Evolutionary conservation across 2,329 filamentous ascomycete genomes (phyloP), one percentile per base, ranked within the genome.

Genomic region (Simplicillium sp.): DNA sequence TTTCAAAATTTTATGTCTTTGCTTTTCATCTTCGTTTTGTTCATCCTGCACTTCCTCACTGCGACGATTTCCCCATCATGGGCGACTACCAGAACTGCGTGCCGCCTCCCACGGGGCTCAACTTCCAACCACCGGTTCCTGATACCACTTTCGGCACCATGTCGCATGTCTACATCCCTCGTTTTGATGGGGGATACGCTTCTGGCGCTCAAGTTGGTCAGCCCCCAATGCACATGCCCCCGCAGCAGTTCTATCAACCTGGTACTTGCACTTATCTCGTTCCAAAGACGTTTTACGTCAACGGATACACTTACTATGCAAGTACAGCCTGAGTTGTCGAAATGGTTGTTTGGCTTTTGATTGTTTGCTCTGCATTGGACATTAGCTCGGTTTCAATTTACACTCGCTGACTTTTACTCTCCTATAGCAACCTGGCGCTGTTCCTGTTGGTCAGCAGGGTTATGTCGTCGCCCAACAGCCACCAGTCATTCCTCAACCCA

Each of bases 121-220:
- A 74, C 54, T 79, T 73, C 50, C 71, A 79, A 51, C 77, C 76
- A 1, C 75, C 71, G 20, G 72, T 76, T 13, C 73, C 74, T 3
- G 72, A 77, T 48, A 77, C 74, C 13, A 71, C 69, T 34, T 65
- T 68, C 52, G 77, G 76, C 3, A 68, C 73, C 2, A 71, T 73
- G 43, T 52, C 65, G 20, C 74, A 80, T 47, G 65, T 67, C 15
- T 80, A 77, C 48, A 58, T 72, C 39, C 75, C 77, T 46, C 73
- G 72, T 34, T 65, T 62, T 48, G 74, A 77, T 50, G 55, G 51
- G 34, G 54, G 54, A 20, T 38, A 54, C 33, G 46, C 46, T 29
- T 44, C 54, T 46, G 48, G 54, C 50, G 44, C 51, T 52, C 55
- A 55, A 56, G 57, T 64, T 50, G 53, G 55, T 60, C 43, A 49